These are phyloP conservation scores for Xylaria cubensis DNA, from an alignment of 495 filamentous ascomycete species.

Conservation along the genomic window DNA sequence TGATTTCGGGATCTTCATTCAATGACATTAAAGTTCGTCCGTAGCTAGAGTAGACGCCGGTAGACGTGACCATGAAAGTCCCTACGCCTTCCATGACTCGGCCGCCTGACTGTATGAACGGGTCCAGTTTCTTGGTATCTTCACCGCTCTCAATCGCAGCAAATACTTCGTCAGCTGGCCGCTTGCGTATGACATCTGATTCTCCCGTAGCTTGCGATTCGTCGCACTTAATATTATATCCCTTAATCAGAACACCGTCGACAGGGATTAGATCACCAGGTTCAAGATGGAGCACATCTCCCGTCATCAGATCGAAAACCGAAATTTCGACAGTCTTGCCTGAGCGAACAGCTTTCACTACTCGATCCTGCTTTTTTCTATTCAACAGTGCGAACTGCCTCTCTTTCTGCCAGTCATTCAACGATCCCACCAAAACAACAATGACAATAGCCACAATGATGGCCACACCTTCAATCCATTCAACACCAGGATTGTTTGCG, in stretches of 20 bases:
- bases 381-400: constrained; percentile 81
- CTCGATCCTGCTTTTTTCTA: constrained; percentile 78
- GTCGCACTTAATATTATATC: constrained; percentile 79
- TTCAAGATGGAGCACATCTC: constrained; percentile 75
- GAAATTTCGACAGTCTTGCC: constrained; percentile 76
- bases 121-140: constrained; percentile 82
- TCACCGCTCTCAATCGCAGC: constrained; percentile 78
- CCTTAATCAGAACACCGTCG: constrained; percentile 74
- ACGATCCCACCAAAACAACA: constrained; percentile 74
- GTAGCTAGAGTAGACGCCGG: constrained; percentile 85
- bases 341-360: constrained; percentile 78
- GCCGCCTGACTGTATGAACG: constrained; percentile 90
- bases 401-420: constrained; percentile 83
- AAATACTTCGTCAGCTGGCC: constrained; percentile 77
- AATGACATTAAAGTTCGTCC: constrained; percentile 95
- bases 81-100: constrained; percentile 93
- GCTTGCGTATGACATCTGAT: constrained; percentile 80
- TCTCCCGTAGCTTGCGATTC: constrained; percentile 87
- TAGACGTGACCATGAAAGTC: constrained; percentile 84
- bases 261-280: constrained; percentile 79
- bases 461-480: constrained; percentile 83
- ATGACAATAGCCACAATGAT: constrained; percentile 79
- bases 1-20: constrained; percentile 87
- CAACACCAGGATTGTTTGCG: constrained; percentile 56
- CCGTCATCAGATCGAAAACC: constrained; percentile 73